These are phyloP conservation scores for Geranomyces michiganensis DNA, from an alignment of 192 early-diverging fungal species.

Conservation along the genomic window DNA sequence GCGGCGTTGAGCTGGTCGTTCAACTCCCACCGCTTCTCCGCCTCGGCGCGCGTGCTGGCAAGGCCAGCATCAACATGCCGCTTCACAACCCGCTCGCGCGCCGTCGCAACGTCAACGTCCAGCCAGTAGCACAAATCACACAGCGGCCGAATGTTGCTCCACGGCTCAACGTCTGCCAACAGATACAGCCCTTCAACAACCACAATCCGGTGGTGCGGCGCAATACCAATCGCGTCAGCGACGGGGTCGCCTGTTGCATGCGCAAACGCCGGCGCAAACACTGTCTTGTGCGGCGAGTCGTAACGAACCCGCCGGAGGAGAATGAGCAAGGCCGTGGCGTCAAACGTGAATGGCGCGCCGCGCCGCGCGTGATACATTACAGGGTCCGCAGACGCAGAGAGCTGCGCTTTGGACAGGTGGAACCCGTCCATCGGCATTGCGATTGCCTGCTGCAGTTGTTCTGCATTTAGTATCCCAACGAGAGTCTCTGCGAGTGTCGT, in stretches of 20 bases:
- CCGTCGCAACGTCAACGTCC: conserved; percentile 20
- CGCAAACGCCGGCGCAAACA: conserved; percentile 49
- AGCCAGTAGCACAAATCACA: conserved; percentile 59
- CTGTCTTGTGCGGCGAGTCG: background rate
- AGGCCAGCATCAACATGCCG: conserved; percentile 53
- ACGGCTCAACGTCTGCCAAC: conserved; percentile 42
- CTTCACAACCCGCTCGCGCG: conserved; percentile 40
- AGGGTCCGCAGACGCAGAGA: conserved; percentile 38
- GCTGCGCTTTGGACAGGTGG: conserved; percentile 45
- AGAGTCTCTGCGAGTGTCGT: conserved; percentile 38
- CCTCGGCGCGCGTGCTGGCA: conserved; percentile 2
- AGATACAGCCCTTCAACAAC: conserved; percentile 59
- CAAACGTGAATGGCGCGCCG: conserved; percentile 63
- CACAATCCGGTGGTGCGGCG: conserved; percentile 49
- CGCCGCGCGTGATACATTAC: conserved; percentile 43
- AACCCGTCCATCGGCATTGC: conserved; percentile 61
- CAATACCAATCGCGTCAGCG: conserved; percentile 38
- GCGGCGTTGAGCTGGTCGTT: conserved; percentile 20
- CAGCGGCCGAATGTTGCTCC: conserved; percentile 36
- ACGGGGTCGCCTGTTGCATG: conserved; percentile 55
- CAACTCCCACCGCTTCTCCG: background rate
- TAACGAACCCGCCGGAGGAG: conserved; percentile 29
- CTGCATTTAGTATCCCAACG: conserved; percentile 22
- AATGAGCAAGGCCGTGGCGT: conserved; percentile 37
- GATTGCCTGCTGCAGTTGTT: background rate